phyloP scores from a whole-genome alignment of 805 yeast species.

The Cyberlindnera euphorbiiphila region DNA sequence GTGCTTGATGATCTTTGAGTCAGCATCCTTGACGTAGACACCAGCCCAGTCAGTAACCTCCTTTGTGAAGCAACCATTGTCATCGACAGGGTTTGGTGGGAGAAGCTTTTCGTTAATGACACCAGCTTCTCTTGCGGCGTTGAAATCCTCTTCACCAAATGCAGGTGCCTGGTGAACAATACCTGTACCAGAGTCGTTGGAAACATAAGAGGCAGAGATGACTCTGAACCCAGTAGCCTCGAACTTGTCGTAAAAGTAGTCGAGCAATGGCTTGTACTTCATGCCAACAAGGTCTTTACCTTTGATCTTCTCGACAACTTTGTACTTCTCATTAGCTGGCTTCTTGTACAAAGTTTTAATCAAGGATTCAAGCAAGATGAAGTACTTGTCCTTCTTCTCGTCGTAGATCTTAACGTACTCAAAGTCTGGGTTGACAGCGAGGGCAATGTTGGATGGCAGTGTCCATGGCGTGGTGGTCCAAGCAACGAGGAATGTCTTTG shows the following conservation, averaged over 20 bases:
- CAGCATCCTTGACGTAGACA: conserved; percentile 92
- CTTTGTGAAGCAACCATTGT: conserved; percentile 75
- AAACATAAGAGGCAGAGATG: conserved; percentile 77
- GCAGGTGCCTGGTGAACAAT: conserved; percentile 98
- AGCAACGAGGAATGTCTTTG: conserved; percentile 81
- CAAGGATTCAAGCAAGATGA: conserved; percentile 79
- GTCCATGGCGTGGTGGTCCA: conserved; percentile 99
- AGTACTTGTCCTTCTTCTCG: conserved; percentile 78
- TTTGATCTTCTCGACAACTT: conserved; percentile 71
- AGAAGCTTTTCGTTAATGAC: conserved; percentile 61
- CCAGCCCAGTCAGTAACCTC: conserved; percentile 78
- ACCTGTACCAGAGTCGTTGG: conserved; percentile 97
- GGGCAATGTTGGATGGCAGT: conserved; percentile 86
- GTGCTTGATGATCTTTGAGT: conserved; percentile 80
- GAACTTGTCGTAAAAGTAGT: conserved; percentile 73
- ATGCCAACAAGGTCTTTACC: conserved; percentile 80
- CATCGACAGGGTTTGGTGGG: conserved; percentile 96
- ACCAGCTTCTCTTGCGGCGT: conserved; percentile 72
- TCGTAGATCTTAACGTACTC: conserved; percentile 92
- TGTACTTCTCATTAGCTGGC: conserved; percentile 85
- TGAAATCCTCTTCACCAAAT: conserved; percentile 98
- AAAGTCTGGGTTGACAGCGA: conserved; percentile 86
- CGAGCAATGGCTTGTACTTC: conserved; percentile 79
- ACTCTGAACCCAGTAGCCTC: conserved; percentile 80
- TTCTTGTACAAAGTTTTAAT: conserved; percentile 86